Conservation (phyloP, 768 basidiomycete species). For the Boletus pseudopeckii region DNA sequence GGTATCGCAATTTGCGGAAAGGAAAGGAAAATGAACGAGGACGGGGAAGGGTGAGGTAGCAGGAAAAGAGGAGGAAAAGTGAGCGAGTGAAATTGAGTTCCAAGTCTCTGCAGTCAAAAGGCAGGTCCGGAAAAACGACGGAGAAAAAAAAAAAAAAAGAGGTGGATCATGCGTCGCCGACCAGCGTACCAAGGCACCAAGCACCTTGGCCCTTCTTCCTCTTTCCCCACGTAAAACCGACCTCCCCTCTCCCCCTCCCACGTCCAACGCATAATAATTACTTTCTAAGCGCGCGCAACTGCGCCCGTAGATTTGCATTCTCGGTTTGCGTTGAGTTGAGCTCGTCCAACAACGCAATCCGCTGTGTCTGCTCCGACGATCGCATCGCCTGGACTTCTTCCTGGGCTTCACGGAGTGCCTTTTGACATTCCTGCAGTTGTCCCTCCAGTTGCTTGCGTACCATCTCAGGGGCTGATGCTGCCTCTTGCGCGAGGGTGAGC, state of each 20-base stretch:
- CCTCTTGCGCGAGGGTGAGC: constrained; percentile 45
- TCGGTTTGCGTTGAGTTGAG: constrained; percentile 80
- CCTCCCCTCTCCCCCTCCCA: background rate
- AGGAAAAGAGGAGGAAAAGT: background rate
- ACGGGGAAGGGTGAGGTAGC: background rate
- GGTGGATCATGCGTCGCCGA: background rate
- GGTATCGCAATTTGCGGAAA: background rate
- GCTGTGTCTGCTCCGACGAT: constrained; percentile 73
- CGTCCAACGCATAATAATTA: background rate
- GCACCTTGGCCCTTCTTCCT: background rate
- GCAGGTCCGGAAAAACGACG: background rate
- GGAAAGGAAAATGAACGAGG: background rate
- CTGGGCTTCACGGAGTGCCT: constrained; percentile 58
- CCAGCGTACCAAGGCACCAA: too few relatives aligned
- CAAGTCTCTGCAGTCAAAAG: background rate
- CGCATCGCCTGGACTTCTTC: constrained; percentile 69
- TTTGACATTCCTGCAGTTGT: constrained; percentile 59
- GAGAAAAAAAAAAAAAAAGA: background rate
- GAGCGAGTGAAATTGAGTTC: background rate
- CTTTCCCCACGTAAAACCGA: background rate
- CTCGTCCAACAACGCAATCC: constrained; percentile 84
- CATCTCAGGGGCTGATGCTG: constrained; percentile 35
- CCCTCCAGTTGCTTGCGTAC: constrained; percentile 61
- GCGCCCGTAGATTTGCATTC: constrained; percentile 66
- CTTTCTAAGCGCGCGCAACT: constrained; percentile 57